Evolutionary conservation across 805 yeast genomes (phyloP).

Genomic region (Candida patagonica): DNA sequence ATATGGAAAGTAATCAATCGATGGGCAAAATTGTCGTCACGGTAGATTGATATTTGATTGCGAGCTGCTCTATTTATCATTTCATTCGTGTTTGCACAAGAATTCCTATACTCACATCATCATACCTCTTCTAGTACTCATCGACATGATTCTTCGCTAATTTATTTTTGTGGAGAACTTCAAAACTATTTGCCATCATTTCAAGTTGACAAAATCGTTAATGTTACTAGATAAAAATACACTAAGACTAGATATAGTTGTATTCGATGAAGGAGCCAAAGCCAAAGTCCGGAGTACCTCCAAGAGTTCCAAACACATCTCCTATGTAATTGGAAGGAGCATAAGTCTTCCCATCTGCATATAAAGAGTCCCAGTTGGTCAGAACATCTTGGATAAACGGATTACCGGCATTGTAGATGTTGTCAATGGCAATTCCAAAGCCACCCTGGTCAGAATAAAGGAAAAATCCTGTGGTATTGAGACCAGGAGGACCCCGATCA

Average conservation of each 20-base stretch:
- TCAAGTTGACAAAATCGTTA: too few species aligned
- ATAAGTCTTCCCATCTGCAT: conserved; percentile 13
- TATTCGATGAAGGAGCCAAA: conserved; percentile 6
- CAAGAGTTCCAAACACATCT: conserved; percentile 49
- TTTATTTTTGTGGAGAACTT: too few species aligned
- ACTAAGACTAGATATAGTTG: background rate
- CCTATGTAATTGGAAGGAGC: conserved; percentile 49
- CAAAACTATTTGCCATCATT: too few species aligned
- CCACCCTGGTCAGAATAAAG: conserved; percentile 44
- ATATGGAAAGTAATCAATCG: conserved; percentile 22
- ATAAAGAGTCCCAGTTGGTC: conserved; percentile 30
- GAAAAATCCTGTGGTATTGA: conserved; percentile 42
- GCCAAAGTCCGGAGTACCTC: conserved; percentile 33
- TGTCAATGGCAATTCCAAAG: conserved; percentile 36
- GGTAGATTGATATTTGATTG: conserved; percentile 6
- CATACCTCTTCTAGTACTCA: too few species aligned
- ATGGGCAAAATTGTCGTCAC: conserved; percentile 24
- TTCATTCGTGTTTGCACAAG: too few species aligned
- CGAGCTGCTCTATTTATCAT: too few species aligned
- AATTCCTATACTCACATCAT: too few species aligned
- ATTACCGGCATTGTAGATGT: conserved; percentile 44
- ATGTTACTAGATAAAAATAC: background rate
- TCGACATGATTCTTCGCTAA: too few species aligned
- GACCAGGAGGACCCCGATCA: conserved; percentile 41
- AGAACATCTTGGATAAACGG: conserved; percentile 48